phyloP scores from a whole-genome alignment of 2,329 filamentous ascomycete species.

The Hypoxylon rubiginosum region DNA sequence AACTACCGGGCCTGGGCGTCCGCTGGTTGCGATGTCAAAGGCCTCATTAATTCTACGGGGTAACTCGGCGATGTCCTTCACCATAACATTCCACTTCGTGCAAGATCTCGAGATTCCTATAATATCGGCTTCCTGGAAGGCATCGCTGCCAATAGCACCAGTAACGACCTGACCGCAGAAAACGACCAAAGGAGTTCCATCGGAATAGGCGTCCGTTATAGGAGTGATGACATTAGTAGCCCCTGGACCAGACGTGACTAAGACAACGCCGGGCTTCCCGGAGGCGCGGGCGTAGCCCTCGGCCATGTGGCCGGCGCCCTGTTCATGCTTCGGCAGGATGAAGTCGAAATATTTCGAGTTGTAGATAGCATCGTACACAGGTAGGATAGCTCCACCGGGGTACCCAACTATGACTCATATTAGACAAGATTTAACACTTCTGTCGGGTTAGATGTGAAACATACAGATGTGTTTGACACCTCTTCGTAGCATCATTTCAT shows the following conservation, averaged over 20 bases:
- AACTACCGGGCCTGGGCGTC: constrained; percentile 92
- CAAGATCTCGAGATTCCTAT: constrained; percentile 93
- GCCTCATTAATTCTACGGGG: constrained; percentile 96
- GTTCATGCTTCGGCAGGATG: constrained; percentile 94
- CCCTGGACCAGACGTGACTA: constrained; percentile 96
- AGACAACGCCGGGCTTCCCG: constrained; percentile 93
- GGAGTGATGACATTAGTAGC: constrained; percentile 97
- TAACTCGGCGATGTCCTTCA: constrained; percentile 93
- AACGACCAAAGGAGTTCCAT: constrained; percentile 95
- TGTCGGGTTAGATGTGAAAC: constrained; percentile 55
- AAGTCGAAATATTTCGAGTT: constrained; percentile 98
- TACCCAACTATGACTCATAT: constrained; percentile 75
- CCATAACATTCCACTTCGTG: constrained; percentile 99
- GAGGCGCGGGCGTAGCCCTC: constrained; percentile 95
- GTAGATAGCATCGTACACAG: constrained; percentile 98
- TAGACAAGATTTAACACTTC: constrained; percentile 20
- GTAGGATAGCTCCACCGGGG: constrained; percentile 94
- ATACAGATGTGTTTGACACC: constrained; percentile 93
- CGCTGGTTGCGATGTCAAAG: constrained; percentile 96
- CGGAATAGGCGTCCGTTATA: constrained; percentile 94
- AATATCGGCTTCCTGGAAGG: constrained; percentile 96
- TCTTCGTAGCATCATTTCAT: constrained; percentile 98
- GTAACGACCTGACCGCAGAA: constrained; percentile 95
- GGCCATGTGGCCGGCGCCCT: constrained; percentile 98
- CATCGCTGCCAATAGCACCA: constrained; percentile 90